Conservation (phyloP, 306 rosid genomes). For the Sophora flavescens region DNA sequence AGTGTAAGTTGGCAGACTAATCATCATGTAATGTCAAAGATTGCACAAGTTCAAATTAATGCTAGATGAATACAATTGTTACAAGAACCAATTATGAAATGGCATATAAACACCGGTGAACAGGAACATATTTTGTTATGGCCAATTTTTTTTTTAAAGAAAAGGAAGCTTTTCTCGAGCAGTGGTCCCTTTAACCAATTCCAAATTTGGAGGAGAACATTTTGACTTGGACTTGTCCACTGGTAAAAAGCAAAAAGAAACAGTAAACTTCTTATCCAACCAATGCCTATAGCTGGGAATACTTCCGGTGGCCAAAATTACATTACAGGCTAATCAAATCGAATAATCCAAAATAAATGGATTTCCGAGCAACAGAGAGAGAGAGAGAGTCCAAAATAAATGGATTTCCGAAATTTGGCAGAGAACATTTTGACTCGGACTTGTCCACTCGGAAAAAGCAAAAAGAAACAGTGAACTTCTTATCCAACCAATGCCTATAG, state of each 20-base stretch:
- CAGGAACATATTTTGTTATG: background rate
- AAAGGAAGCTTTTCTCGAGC: constrained; percentile 12
- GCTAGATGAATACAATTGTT: background rate
- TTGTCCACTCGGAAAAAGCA: background rate
- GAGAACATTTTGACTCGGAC: constrained; percentile 3
- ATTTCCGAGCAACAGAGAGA: constrained; percentile 20
- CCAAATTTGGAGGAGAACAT: constrained; percentile 14
- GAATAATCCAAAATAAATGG: constrained; percentile 15
- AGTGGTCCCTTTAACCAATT: constrained; percentile 10
- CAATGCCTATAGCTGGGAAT: background rate
- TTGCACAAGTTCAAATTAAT: background rate
- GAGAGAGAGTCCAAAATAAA: constrained; percentile 14
- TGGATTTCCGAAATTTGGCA: background rate
- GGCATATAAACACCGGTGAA: constrained; percentile 21
- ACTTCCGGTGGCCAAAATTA: constrained; percentile 16
- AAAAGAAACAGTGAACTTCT: background rate
- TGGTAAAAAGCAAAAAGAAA: constrained; percentile 1
- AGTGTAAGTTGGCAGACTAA: constrained; percentile 12
- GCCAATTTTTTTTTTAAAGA: background rate
- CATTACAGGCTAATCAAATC: background rate
- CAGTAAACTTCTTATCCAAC: background rate
- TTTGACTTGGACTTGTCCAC: background rate
- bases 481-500: constrained; percentile 3
- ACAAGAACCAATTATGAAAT: constrained; percentile 25
- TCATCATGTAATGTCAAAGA: constrained; percentile 3